These are phyloP conservation scores for Aureobasidium pullulans DNA, from an alignment of 2,329 filamentous ascomycete genomes.

Conservation along the genomic window DNA sequence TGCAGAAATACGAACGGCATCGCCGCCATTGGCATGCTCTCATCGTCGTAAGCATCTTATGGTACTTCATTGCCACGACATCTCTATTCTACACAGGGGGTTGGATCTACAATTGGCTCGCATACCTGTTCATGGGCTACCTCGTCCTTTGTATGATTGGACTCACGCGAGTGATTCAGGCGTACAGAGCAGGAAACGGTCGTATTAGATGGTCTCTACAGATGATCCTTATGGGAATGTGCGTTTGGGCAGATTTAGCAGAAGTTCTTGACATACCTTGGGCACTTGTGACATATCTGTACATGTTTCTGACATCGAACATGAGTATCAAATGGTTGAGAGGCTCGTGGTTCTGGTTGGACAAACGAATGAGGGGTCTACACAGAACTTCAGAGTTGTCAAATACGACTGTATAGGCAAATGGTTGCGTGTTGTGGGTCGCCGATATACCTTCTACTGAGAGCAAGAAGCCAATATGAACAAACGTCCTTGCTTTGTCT, in stretches of 20 bases:
- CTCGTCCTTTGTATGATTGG: not conserved
- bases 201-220: not conserved
- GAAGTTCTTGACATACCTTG: not conserved
- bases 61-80: not conserved
- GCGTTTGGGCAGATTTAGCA: not conserved
- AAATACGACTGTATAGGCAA: not conserved
- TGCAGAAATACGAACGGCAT: not conserved
- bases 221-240: not conserved
- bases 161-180: not conserved
- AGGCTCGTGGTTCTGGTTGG: not conserved
- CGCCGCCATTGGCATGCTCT: not conserved
- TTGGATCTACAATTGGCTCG: not conserved
- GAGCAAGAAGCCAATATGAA: too few relatives aligned
- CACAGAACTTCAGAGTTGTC: not conserved
- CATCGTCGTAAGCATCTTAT: not conserved
- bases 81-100: too few relatives aligned
- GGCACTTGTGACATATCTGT: not conserved
- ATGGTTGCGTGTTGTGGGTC: too few relatives aligned
- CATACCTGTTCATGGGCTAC: not conserved
- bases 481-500: not conserved
- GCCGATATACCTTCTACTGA: too few relatives aligned
- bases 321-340: not conserved
- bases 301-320: not conserved
- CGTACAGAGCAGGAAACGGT: not conserved
- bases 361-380: not conserved